Percentiles rank a stretch among this genome's conserved stretches.
These are phyloP conservation scores for Boletus austroedulis DNA, from an alignment of 1,284 basidiomycete genomes.

Conservation along the genomic window DNA sequence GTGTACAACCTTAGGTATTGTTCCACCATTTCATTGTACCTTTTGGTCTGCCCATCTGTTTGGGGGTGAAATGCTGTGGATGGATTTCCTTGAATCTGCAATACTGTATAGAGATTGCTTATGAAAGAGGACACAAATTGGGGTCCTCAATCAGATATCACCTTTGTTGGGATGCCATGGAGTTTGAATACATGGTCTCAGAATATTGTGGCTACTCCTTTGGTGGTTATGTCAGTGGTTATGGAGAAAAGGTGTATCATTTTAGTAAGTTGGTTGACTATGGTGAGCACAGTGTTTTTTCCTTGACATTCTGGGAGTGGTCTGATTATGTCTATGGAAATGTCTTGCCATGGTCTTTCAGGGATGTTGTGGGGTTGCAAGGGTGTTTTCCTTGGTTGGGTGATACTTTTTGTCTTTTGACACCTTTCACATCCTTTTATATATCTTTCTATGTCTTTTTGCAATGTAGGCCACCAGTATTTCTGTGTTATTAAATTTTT, in stretches of 20 bases:
- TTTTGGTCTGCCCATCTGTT: background rate
- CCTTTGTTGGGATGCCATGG: background rate
- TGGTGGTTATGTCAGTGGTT: too few relatives aligned
- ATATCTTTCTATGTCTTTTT: too few relatives aligned
- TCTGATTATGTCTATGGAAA: background rate
- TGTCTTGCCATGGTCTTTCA: background rate
- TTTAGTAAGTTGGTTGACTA: background rate
- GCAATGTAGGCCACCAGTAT: background rate
- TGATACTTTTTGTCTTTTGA: background rate
- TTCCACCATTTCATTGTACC: background rate
- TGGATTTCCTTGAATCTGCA: background rate
- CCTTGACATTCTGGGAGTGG: constrained; percentile 16
- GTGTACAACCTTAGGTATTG: background rate
- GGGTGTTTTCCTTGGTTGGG: background rate
- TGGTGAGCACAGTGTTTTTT: constrained; percentile 32
- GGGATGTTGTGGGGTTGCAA: background rate
- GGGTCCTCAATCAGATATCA: background rate
- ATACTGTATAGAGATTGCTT: background rate
- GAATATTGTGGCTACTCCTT: too few relatives aligned
- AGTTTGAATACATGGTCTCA: too few relatives aligned
- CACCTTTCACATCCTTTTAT: too few relatives aligned
- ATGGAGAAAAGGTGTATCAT: background rate
- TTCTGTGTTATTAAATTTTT: background rate
- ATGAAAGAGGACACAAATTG: background rate
- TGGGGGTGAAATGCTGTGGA: background rate